These are phyloP conservation scores for Linnemannia zychae DNA, from an alignment of 192 early-diverging fungal species.

Conservation along the genomic window DNA sequence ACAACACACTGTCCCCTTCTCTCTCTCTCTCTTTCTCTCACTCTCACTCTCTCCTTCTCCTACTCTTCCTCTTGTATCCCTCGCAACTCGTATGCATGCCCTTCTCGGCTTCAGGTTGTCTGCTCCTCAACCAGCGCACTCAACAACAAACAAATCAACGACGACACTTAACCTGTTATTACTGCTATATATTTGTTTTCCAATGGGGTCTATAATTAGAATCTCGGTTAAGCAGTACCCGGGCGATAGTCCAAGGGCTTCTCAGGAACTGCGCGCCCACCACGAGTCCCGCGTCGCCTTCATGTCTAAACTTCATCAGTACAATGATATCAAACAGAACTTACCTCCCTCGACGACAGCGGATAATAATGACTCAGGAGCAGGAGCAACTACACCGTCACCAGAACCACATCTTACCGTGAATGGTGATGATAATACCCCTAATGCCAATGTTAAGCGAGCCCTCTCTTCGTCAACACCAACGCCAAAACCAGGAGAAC, in stretches of 20 bases:
- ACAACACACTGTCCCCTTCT: background rate
- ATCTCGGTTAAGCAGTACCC: constrained; percentile 43
- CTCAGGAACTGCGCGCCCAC: constrained; percentile 41
- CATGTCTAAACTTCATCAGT: constrained; percentile 38
- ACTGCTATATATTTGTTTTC: background rate
- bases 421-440: background rate
- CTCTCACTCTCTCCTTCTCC: background rate
- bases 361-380: background rate
- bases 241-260: constrained; percentile 19
- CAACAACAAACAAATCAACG: background rate
- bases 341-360: background rate
- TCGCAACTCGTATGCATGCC: background rate
- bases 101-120: background rate
- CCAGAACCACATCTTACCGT: background rate
- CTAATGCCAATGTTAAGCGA: background rate
- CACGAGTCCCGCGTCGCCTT: constrained; percentile 25
- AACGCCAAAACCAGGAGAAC: background rate
- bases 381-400: background rate
- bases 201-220: constrained; percentile 36
- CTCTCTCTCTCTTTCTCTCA: background rate
- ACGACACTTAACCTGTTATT: background rate
- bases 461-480: background rate
- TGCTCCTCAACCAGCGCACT: background rate
- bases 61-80: no score
- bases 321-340: background rate